Conservation (phyloP, 2,329 filamentous ascomycete species). For the Apiospora rasikravindrae region DNA sequence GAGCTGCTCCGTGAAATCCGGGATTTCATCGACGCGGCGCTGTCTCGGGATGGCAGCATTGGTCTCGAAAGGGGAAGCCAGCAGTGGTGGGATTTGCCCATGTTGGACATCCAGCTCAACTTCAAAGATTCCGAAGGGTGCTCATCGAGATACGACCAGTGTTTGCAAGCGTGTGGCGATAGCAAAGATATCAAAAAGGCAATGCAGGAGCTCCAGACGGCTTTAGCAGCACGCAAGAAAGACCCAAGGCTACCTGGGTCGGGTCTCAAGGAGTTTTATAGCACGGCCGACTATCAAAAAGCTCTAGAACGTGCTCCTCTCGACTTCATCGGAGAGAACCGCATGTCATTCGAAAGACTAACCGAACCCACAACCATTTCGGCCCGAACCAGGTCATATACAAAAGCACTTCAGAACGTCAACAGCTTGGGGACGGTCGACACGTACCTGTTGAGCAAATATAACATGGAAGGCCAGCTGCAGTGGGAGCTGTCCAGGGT, state of each 20-base stretch:
- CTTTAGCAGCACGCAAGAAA: background rate
- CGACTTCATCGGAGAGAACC: constrained; percentile 18
- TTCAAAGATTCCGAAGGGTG: background rate
- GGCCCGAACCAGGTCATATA: background rate
- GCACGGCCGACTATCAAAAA: background rate
- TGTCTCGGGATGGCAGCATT: background rate
- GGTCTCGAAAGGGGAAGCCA: constrained; percentile 1
- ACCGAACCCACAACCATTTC: background rate
- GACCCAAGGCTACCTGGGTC: background rate
- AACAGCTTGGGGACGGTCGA: constrained; percentile 9
- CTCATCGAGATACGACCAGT: background rate
- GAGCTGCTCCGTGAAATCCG: constrained; percentile 3
- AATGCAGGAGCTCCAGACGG: background rate
- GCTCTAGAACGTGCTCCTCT: constrained; percentile 13
- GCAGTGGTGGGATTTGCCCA: constrained; percentile 6
- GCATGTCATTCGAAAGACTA: background rate
- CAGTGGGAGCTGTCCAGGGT: constrained; percentile 14
- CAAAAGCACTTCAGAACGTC: constrained; percentile 5
- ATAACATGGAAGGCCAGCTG: background rate
- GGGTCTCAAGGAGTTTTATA: background rate
- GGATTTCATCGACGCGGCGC: background rate
- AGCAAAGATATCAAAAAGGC: constrained; percentile 2
- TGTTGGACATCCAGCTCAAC: constrained; percentile 6
- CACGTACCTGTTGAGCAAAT: background rate
- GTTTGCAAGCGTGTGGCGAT: background rate